Base-by-base conservation (phyloP, 768 basidiomycete species). In the Xerocomellus amylosporus region DNA sequence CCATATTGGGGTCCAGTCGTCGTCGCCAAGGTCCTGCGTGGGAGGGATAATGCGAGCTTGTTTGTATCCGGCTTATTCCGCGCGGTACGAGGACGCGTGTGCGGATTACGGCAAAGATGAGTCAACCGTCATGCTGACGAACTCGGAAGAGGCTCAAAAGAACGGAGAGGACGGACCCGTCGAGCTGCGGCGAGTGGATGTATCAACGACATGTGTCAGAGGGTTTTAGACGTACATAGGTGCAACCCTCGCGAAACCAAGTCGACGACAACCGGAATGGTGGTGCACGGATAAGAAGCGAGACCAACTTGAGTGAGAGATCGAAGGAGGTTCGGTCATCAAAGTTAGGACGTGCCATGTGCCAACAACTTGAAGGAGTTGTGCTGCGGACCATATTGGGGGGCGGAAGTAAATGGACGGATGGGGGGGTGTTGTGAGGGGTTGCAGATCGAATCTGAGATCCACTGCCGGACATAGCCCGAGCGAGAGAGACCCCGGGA, bases 391-490 rank as follows among this genome's bases (percentile, higher is more conserved):
- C n/a, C n/a, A n/a, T n/a, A n/a, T n/a, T n/a, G n/a, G n/a, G n/a
- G n/a, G n/a, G n/a, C n/a, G n/a, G n/a, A n/a, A n/a, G n/a, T n/a
- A 49, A 40, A 57, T n/a, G 30, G 24, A 7, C 6, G 36, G 48
- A 19, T 6, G 14, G 41, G 31, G 41, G 31, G 58, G 44, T 30
- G n/a, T 24, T 24, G 37, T 2, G 12, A 10, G 46, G 59, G 49
- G 59, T 51, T 24, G 33, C 22, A 30, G 40, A 52, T 44, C 34
- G 43, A 40, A 13, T 17, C 20, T 7, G 2, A 4, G 52, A 66
- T 66, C 62, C 48, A 22, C 30, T 10, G 30, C 30, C 50, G 53
- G 46, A 53, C 64, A 63, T 60, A 63, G 63, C 60, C 57, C 15
- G 38, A 24, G 26, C 13, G 20, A 37, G 65, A 66, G 33, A 33